Evolutionary conservation across 345 rosid genomes (phyloP), one percentile per base, ranked within the genome.

Genomic region (Noccaea caerulescens): DNA sequence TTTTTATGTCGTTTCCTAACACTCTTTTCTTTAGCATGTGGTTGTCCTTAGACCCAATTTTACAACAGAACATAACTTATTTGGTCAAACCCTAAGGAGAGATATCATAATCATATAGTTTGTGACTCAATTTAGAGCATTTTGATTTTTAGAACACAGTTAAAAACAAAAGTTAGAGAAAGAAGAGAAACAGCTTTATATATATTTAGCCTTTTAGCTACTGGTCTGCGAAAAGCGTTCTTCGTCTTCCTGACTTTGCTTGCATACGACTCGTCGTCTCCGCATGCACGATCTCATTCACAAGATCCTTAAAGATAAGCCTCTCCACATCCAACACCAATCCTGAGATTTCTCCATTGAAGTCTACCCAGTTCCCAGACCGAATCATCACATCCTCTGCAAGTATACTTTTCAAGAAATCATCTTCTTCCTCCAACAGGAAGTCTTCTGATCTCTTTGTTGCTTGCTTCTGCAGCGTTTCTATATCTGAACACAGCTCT

Each of bases 301-400:
- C 90, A 54, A 91, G 77, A 77, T 94, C 99, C 80, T 88, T 94
- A 76, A 91, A 94, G 44, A 94, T 58, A 72, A 80, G 70, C 64
- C 97, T 66, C 83, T 94, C 99, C 8, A 91, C 85, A 72, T 87
- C 93, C 46, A 94, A 62, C 33, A 87, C 93, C 47, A 84, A 58
- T 18, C 85, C 89, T 7, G 96, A 78, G 30, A 82, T 71, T 73
- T 88, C 92, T 9, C 52, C 16, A 3, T 72, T 61, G 68, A 87
- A 87, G 54, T 80, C 84, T 1, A 77, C 82, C 99, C 95, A 94
- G 66, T 86, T 80, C 62, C 76, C 90, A 1, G 90, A 86, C 43
- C 86, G 77, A 55, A 71, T 58, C 78, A 73, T 82, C 77, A 84
- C 93, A 72, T 91, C 97, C 58, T 89, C 90, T 46, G 81, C 73